Conservation (phyloP, 2,329 filamentous ascomycete genomes). For the Neocucurbitaria cava region DNA sequence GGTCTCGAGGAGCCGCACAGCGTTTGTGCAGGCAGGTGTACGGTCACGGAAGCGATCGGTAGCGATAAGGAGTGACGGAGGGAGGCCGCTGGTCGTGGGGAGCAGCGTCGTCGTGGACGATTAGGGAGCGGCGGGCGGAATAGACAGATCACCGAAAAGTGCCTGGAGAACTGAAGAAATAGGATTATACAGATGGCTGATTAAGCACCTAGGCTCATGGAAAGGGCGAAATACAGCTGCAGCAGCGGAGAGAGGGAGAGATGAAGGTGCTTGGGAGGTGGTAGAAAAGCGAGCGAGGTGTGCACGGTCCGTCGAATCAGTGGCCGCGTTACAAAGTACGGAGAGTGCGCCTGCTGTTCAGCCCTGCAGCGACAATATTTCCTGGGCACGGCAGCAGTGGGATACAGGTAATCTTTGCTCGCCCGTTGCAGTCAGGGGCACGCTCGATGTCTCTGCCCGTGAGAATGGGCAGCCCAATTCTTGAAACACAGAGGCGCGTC, state of each 20-base stretch:
- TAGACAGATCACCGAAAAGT: constrained; percentile 46
- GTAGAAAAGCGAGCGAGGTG: not conserved
- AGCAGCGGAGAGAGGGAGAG: constrained; percentile 18
- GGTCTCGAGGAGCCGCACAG: constrained; percentile 14
- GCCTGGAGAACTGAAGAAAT: constrained; percentile 49
- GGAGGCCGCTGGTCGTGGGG: constrained; percentile 19
- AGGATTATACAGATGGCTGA: constrained; percentile 43
- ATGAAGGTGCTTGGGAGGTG: constrained; percentile 17
- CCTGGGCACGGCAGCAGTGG: constrained; percentile 8
- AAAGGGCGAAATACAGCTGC: constrained; percentile 22
- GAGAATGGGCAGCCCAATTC: constrained; percentile 17
- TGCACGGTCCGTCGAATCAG: constrained; percentile 9
- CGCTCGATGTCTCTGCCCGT: constrained; percentile 18
- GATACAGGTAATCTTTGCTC: constrained; percentile 24
- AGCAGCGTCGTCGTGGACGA: constrained; percentile 13
- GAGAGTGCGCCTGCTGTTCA: constrained; percentile 4
- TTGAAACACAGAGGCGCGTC: constrained; percentile 45
- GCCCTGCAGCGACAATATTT: not conserved
- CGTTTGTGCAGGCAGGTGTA: constrained; percentile 6
- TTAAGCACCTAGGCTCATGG: constrained; percentile 39
- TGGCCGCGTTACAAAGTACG: constrained; percentile 27
- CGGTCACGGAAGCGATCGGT: constrained; percentile 17
- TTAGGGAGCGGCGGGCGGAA: constrained; percentile 40
- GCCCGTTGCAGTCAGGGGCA: constrained; percentile 19
- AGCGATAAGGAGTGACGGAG: constrained; percentile 38